phyloP scores from a whole-genome alignment of 2,329 filamentous ascomycete species.

The Claviceps fusiformis region DNA sequence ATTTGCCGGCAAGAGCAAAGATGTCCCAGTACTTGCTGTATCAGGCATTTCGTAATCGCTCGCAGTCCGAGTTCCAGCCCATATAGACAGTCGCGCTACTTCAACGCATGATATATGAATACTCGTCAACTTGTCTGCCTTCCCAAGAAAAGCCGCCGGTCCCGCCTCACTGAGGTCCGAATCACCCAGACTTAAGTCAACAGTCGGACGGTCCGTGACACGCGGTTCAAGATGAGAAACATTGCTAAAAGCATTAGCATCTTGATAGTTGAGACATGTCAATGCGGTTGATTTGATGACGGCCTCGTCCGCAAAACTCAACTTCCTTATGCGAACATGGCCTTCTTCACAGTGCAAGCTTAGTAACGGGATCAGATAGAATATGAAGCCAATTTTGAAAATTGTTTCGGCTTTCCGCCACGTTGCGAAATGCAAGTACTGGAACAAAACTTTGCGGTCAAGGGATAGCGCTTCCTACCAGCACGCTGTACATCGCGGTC shows the following conservation, averaged over 20 bases:
- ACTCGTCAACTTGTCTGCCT: not conserved
- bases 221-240: not conserved
- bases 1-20: not conserved
- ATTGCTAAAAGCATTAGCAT: not conserved
- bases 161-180: not conserved
- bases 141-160: not conserved
- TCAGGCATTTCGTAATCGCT: too few species aligned
- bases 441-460: not conserved
- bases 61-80: too few species aligned
- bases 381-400: not conserved
- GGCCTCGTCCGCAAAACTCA: not conserved
- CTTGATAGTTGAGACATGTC: not conserved
- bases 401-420: not conserved
- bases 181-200: not conserved
- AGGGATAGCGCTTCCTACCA: not conserved
- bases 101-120: not conserved
- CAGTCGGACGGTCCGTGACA: not conserved
- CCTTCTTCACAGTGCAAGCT: not conserved
- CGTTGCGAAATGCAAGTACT: not conserved
- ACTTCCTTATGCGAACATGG: not conserved
- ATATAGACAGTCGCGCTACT: not conserved
- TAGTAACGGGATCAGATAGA: not conserved
- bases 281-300: not conserved
- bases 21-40: not conserved
- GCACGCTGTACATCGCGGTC: not conserved